phyloP scores from a whole-genome alignment of 495 filamentous ascomycete species.

The Glarea lozoyensis region DNA sequence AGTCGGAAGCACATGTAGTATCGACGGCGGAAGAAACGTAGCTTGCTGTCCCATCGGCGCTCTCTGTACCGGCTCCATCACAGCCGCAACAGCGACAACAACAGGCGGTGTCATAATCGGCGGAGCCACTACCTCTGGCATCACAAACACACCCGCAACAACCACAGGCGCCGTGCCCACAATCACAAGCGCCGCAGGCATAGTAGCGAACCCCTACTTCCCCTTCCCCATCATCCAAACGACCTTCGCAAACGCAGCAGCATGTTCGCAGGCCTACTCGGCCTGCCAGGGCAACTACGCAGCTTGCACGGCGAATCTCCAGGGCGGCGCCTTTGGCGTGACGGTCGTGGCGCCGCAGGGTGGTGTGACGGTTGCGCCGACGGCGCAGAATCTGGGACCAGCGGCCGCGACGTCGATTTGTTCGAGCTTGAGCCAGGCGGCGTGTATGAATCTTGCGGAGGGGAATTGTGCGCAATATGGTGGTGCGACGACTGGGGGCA shows the following conservation, averaged over 20 bases:
- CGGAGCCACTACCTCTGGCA: slow-evolving; percentile 10
- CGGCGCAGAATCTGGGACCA: slow-evolving; percentile 13
- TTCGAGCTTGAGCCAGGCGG: slow-evolving; percentile 10
- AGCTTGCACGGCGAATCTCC: slow-evolving; percentile 16
- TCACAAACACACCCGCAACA: slow-evolving; percentile 9
- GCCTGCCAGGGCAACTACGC: slow-evolving; percentile 19
- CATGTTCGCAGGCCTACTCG: slow-evolving; percentile 12
- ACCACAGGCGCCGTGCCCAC: slow-evolving; percentile 11
- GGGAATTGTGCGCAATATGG: slow-evolving; percentile 17
- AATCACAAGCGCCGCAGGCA: slow-evolving; percentile 9
- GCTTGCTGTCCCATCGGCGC: slow-evolving; percentile 57
- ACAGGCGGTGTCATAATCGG: slow-evolving; percentile 22
- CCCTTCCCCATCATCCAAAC: slow-evolving; percentile 19
- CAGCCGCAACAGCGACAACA: slow-evolving; percentile 13
- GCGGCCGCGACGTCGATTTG: slow-evolving; percentile 18
- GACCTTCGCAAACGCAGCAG: slow-evolving; percentile 12
- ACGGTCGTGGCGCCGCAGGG: slow-evolving; percentile 19
- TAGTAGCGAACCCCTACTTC: slow-evolving; percentile 22
- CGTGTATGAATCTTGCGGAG: slow-evolving; percentile 11
- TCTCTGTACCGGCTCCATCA: slow-evolving; percentile 52
- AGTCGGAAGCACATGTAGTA: slow-evolving; percentile 42
- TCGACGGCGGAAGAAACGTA: slow-evolving; percentile 49
- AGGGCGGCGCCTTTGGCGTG: slow-evolving; percentile 15
- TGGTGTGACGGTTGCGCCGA: slow-evolving; percentile 16
- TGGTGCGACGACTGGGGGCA: slow-evolving; percentile 3